These are phyloP conservation scores for Pyrrhoderma lamaoense DNA, from an alignment of 1,284 basidiomycete species.

Conservation along the genomic window DNA sequence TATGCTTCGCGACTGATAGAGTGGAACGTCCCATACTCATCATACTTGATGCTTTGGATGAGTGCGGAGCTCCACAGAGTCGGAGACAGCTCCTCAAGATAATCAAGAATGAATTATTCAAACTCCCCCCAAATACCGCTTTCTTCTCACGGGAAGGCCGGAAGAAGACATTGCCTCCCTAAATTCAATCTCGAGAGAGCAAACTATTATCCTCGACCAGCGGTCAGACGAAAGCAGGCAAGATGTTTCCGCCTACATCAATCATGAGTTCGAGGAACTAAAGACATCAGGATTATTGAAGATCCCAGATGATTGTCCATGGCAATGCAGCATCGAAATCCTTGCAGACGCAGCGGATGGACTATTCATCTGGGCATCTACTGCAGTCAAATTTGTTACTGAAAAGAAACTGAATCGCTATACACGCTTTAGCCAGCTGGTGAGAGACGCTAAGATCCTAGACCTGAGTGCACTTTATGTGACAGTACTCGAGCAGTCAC, in stretches of 20 bases:
- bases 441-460: not conserved
- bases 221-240: too few species aligned
- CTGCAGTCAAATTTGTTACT: constrained; percentile 22
- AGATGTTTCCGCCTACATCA: too few species aligned
- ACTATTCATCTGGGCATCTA: constrained; percentile 27
- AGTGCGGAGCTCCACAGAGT: not conserved
- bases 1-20: not conserved
- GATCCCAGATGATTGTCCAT: not conserved
- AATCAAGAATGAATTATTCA: not conserved
- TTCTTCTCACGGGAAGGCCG: not conserved
- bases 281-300: too few species aligned
- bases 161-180: not conserved
- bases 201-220: too few species aligned
- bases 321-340: constrained; percentile 15
- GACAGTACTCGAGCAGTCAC: not conserved
- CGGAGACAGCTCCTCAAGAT: not conserved
- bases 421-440: not conserved
- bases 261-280: too few species aligned
- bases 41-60: constrained; percentile 16
- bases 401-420: not conserved
- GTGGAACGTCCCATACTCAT: not conserved
- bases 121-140: not conserved
- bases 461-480: not conserved
- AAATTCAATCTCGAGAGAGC: too few species aligned
- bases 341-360: constrained; percentile 23